phyloP scores from a whole-genome alignment of 305 asterid species.

The Fraxinus platypoda region DNA sequence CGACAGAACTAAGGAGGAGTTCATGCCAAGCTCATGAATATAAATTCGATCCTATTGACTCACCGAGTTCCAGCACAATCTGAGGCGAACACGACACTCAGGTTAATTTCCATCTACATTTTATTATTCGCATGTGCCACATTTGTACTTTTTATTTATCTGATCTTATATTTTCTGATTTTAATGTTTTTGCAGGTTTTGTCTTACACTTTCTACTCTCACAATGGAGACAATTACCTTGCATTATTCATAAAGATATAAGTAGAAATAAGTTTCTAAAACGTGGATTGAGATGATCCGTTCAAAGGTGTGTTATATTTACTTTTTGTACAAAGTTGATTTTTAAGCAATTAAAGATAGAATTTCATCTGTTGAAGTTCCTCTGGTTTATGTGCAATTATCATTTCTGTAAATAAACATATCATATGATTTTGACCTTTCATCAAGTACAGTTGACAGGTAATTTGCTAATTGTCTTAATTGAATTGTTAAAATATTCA shows the following conservation, averaged over 20 bases:
- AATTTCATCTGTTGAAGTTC: not conserved
- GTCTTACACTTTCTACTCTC: not conserved
- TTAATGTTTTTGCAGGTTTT: not conserved
- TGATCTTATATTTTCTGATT: not conserved
- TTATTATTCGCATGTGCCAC: not conserved
- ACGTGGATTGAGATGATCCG: not conserved
- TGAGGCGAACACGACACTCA: not conserved
- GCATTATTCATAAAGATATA: not conserved
- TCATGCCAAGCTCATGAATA: not conserved
- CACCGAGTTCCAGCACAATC: not conserved
- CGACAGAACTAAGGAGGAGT: not conserved
- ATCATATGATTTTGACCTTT: not conserved
- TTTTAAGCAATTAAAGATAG: not conserved
- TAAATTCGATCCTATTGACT: not conserved
- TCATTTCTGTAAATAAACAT: not conserved
- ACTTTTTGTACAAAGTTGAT: not conserved
- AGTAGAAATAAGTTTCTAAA: conserved; percentile 4
- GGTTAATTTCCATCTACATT: not conserved
- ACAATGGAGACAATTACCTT: not conserved
- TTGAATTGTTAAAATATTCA: not conserved
- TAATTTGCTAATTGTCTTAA: not conserved
- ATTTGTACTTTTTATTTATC: not conserved
- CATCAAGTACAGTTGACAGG: not conserved
- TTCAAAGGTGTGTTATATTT: conserved; percentile 1
- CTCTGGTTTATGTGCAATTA: not conserved